Conservation (phyloP, 2,329 filamentous ascomycete genomes). For the Pseudocercospora pini-densiflorae region DNA sequence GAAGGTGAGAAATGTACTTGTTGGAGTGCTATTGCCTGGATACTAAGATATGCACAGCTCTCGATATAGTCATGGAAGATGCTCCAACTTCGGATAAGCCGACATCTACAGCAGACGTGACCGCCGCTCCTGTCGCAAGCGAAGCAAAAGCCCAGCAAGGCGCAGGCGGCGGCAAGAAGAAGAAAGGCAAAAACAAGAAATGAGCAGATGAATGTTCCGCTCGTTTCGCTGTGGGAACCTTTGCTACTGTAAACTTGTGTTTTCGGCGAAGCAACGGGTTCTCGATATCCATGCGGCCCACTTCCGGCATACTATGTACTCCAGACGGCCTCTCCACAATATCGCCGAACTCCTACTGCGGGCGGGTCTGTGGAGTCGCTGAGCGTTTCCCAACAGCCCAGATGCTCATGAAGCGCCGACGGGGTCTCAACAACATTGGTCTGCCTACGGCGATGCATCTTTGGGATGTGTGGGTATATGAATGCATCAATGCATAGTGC, state of each 20-base stretch:
- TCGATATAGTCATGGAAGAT: slow-evolving; percentile 42
- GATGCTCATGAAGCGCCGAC: slow-evolving; percentile 8
- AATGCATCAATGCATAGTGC: slow-evolving; percentile 3
- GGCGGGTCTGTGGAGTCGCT: slow-evolving; percentile 12
- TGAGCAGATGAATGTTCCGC: slow-evolving; percentile 32
- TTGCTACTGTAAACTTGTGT: background rate
- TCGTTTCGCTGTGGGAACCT: background rate
- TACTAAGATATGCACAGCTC: slow-evolving; percentile 16
- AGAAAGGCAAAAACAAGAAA: slow-evolving; percentile 53
- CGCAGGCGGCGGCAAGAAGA: slow-evolving; percentile 52
- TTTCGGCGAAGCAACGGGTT: background rate
- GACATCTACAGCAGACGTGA: slow-evolving; percentile 24
- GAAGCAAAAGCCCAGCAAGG: slow-evolving; percentile 28
- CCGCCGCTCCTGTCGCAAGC: slow-evolving; percentile 15
- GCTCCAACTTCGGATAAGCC: slow-evolving; percentile 32
- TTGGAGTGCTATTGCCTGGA: background rate
- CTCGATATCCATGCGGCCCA: background rate
- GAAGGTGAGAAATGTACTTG: slow-evolving; percentile 39
- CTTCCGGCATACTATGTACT: slow-evolving; percentile 10
- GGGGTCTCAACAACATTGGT: slow-evolving; percentile 5
- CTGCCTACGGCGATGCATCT: slow-evolving; percentile 8
- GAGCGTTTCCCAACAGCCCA: background rate
- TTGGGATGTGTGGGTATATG: slow-evolving; percentile 3
- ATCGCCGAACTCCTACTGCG: slow-evolving; percentile 17
- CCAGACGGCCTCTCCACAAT: slow-evolving; percentile 25